Evolutionary conservation across 495 filamentous ascomycete species (phyloP), one percentile per base, ranked within the genome.

Genomic region (Neurospora tetrasperma): DNA sequence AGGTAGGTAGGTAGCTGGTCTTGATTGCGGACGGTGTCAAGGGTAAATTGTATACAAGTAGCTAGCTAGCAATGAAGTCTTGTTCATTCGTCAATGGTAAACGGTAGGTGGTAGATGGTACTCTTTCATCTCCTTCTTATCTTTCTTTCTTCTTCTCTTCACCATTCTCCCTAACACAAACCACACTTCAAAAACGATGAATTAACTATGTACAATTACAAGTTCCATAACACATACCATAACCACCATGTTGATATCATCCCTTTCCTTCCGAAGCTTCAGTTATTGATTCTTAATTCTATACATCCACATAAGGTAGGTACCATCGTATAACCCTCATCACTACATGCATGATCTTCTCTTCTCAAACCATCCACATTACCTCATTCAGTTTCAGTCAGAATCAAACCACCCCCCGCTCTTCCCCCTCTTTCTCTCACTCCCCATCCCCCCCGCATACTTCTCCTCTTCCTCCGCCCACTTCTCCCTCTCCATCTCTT

Each of bases 381-480:
- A n/a, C n/a, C n/a, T n/a, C n/a, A n/a, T n/a, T n/a, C n/a, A n/a
- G n/a, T n/a, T n/a, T n/a, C n/a, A n/a, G n/a, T n/a, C n/a, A n/a
- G n/a, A n/a, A 16, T 62, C 54, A 27, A 27, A 62, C 54, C 54
- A 18, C 54, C 54, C 54, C 1, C 73, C 75, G 12, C 75, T 76
- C 69, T 78, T 78, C 23, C 74, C 73, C 23, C 74, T 75, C 68
- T 75, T 38, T 2, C 35, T 79, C 42, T 78, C 79, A 12, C 73
- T 73, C 9, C 86, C 85, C 41, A 86, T 85, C 5, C 86, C 86
- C 40, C 85, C 89, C 9, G 84, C 87, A 80, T 88, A 93, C 74
- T 80, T 84, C 76, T 81, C 84, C 85, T 94, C 92, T 69, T 89
- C 89, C 72, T 90, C 85, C 76, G 92, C 90, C 91, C 91, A 94